A percentile compares a stretch with the other conserved stretches of the same genome.
These are phyloP conservation scores for Lanmaoa rubissima DNA, from an alignment of 768 basidiomycete species.

Conservation along the genomic window DNA sequence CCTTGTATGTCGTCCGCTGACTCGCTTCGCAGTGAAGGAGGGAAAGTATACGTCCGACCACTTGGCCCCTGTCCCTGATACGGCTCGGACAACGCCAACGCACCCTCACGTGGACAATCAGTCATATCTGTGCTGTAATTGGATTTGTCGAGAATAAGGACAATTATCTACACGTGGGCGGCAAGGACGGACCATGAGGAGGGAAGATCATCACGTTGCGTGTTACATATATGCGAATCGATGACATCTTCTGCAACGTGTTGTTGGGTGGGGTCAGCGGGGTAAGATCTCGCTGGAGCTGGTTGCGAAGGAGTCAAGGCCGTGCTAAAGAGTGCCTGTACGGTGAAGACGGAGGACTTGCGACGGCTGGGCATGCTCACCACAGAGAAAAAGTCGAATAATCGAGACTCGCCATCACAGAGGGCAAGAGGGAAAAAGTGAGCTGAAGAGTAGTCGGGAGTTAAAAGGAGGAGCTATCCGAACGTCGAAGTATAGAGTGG, in stretches of 20 bases:
- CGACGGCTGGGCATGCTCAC: conserved; percentile 10
- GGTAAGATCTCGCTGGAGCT: conserved; percentile 23
- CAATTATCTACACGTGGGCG: conserved; percentile 23
- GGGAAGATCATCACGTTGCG: conserved; percentile 35
- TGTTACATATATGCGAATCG: conserved; percentile 23
- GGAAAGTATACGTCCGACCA: conserved; percentile 5
- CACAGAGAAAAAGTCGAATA: conserved; percentile 29
- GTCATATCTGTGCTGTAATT: conserved; percentile 20
- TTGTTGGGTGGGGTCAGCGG: conserved; percentile 26
- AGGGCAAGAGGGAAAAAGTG: background rate
- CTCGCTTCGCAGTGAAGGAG: conserved; percentile 12
- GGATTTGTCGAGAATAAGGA: conserved; percentile 12
- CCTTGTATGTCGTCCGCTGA: conserved; percentile 27
- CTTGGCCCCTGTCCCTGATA: conserved; percentile 23
- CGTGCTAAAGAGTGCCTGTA: conserved; percentile 12
- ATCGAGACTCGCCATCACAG: conserved; percentile 24
- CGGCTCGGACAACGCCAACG: conserved; percentile 14
- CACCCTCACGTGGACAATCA: conserved; percentile 25
- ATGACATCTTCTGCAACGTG: conserved; percentile 32
- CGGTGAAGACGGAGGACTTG: background rate
- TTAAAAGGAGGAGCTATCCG: conserved; percentile 6
- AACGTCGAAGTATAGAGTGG: conserved; percentile 9
- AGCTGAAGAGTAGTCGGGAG: conserved; percentile 7
- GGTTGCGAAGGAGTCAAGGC: conserved; percentile 30
- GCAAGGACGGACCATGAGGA: conserved; percentile 33